phyloP scores from a whole-genome alignment of 2,329 filamentous ascomycete genomes.

The Bipolaris cookei region DNA sequence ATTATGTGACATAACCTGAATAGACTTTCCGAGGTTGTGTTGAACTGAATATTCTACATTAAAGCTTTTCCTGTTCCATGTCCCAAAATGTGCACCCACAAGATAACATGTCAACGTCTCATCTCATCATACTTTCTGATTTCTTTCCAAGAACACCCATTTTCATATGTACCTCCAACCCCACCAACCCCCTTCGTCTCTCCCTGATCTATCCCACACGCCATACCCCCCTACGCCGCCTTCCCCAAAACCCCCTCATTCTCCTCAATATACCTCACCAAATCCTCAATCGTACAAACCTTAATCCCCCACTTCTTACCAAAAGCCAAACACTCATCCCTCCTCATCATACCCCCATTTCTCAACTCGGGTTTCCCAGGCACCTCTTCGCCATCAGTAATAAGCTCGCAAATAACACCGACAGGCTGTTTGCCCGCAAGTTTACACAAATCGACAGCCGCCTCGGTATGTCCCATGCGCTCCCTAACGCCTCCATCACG shows the following conservation, averaged over 20 bases:
- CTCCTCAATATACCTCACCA: conserved; percentile 80
- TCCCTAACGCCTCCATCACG: conserved; percentile 79
- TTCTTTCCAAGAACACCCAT: not conserved
- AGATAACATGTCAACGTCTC: too few species aligned
- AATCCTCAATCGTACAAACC: conserved; percentile 93
- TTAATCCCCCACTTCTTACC: conserved; percentile 86
- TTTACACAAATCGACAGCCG: conserved; percentile 86
- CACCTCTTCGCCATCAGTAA: conserved; percentile 80
- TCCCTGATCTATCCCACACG: not conserved
- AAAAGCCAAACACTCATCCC: conserved; percentile 87
- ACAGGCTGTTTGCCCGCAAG: conserved; percentile 76
- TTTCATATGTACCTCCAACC: too few species aligned
- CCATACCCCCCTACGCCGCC: conserved; percentile 14
- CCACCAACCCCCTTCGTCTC: too few species aligned
- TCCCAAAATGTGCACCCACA: too few species aligned
- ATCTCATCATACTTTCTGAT: not conserved
- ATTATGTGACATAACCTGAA: not conserved
- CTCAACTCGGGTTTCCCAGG: conserved; percentile 69
- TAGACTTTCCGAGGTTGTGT: not conserved
- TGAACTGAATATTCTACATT: not conserved
- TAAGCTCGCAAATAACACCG: conserved; percentile 88
- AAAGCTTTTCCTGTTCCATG: not conserved
- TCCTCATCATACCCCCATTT: conserved; percentile 86
- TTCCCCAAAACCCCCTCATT: conserved; percentile 61
- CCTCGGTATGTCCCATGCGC: conserved; percentile 88